These are phyloP conservation scores for Cadophora gregata DNA, from an alignment of 2,329 filamentous ascomycete species.

Conservation along the genomic window DNA sequence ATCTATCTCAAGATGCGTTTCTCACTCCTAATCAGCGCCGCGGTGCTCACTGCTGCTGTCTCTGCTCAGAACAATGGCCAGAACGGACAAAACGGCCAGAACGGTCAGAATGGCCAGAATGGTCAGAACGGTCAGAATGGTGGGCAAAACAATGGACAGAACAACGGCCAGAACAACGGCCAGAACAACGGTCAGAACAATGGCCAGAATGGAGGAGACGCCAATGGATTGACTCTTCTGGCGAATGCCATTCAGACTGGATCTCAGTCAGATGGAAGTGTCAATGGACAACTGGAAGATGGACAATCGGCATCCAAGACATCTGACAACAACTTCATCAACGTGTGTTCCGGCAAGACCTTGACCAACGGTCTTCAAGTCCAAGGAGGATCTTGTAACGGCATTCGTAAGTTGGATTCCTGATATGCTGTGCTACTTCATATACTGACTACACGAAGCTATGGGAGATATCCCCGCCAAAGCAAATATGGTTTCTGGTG, in stretches of 20 bases:
- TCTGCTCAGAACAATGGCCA: constrained; percentile 34
- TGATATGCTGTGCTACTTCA: neutral
- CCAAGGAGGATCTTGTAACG: constrained; percentile 65
- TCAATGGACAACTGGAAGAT: constrained; percentile 36
- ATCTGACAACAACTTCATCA: constrained; percentile 46
- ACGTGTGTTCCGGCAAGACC: constrained; percentile 46
- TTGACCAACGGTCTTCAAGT: constrained; percentile 67
- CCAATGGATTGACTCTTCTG: constrained; percentile 35
- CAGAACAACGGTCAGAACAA: constrained; percentile 23
- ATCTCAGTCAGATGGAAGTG: constrained; percentile 40
- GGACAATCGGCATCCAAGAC: constrained; percentile 40
- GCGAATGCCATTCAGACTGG: constrained; percentile 41
- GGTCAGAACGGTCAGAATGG: constrained; percentile 32
- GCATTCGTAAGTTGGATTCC: constrained; percentile 41
- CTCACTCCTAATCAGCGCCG: constrained; percentile 36
- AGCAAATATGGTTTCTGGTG: constrained; percentile 43
- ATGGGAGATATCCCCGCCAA: constrained; percentile 46
- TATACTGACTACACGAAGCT: constrained; percentile 33
- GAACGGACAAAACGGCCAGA: constrained; percentile 25
- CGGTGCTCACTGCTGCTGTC: constrained; percentile 34
- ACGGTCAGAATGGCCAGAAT: constrained; percentile 21
- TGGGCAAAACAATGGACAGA: constrained; percentile 24
- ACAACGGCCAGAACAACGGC: constrained; percentile 25
- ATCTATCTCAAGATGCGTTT: constrained; percentile 40
- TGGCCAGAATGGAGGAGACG: constrained; percentile 35